Conservation (phyloP, 768 basidiomycete genomes). For the Agaricus sinodeliciosus region DNA sequence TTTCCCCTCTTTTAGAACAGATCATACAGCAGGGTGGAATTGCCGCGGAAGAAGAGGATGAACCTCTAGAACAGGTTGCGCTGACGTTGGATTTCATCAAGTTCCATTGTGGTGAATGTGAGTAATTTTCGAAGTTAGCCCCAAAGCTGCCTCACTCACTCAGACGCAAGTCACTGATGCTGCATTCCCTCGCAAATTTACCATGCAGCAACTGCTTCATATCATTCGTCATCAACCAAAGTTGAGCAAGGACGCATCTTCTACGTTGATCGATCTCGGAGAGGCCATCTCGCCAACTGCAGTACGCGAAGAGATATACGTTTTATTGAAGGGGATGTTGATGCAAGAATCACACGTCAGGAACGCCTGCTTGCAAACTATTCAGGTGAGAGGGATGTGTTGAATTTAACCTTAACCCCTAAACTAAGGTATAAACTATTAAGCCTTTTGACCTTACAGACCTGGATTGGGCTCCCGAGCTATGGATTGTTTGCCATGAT, state of each 20-base stretch:
- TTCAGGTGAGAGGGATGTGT: conserved; percentile 60
- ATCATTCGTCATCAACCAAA: conserved; percentile 74
- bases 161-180: conserved; percentile 50
- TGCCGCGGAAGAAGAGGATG: conserved; percentile 58
- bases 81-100: conserved; percentile 65
- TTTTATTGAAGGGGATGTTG: conserved; percentile 68
- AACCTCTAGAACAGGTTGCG: conserved; percentile 70
- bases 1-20: conserved; percentile 65
- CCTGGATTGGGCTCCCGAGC: conserved; percentile 82
- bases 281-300: conserved; percentile 69
- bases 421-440: conserved; percentile 5
- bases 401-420: background rate
- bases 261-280: conserved; percentile 73
- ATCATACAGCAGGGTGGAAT: conserved; percentile 70
- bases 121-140: conserved; percentile 18
- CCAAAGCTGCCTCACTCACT: background rate
- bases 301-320: conserved; percentile 51
- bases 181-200: conserved; percentile 67
- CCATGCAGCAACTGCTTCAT: conserved; percentile 63
- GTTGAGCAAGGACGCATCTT: conserved; percentile 77
- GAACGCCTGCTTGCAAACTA: conserved; percentile 82
- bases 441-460: conserved; percentile 95
- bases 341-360: conserved; percentile 85
- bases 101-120: conserved; percentile 71
- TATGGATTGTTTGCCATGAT: conserved; percentile 89